Conservation (phyloP, 2,329 filamentous ascomycete species). For the Pyrenophora tritici-repentis region DNA sequence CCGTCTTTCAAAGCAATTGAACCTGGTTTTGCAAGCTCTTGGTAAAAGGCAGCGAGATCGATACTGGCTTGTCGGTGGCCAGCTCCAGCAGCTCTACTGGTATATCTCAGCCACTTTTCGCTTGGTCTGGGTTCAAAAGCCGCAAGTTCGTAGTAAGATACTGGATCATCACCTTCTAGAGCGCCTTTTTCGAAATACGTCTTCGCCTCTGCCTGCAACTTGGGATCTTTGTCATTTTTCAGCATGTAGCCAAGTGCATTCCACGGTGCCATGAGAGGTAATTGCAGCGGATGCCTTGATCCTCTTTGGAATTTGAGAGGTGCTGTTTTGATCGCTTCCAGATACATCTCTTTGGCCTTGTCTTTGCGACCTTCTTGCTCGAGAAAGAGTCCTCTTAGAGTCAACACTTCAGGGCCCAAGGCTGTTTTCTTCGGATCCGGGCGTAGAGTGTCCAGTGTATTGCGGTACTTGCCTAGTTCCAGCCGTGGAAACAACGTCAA, state of each 20-base stretch:
- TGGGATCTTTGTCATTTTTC: conserved; percentile 18
- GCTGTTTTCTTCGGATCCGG: conserved; percentile 16
- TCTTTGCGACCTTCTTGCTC: conserved; percentile 31
- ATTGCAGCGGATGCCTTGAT: conserved; percentile 27
- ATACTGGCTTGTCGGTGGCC: conserved; percentile 47
- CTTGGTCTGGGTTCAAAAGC: conserved; percentile 32
- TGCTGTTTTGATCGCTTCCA: conserved; percentile 26
- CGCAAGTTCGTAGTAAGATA: conserved; percentile 48
- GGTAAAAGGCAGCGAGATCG: conserved; percentile 49
- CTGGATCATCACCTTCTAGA: conserved; percentile 50
- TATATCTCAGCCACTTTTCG: conserved; percentile 50
- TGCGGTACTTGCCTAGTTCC: conserved; percentile 26
- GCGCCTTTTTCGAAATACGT: conserved; percentile 45
- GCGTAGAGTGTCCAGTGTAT: conserved; percentile 26
- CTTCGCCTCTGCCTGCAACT: conserved; percentile 27
- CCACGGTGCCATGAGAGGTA: conserved; percentile 40
- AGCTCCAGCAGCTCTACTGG: conserved; percentile 52
- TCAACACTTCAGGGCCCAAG: conserved; percentile 32
- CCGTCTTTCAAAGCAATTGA: conserved; percentile 13
- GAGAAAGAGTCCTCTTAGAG: conserved; percentile 37
- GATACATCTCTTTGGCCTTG: conserved; percentile 28
- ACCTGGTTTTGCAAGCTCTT: conserved; percentile 33
- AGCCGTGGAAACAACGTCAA: conserved; percentile 22
- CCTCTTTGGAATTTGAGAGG: conserved; percentile 19
- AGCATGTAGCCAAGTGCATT: conserved; percentile 37